Percentiles rank a stretch among this genome's conserved stretches.
Evolutionary conservation across 169 alveolate genomes (phyloP).

Genomic region (Cryptosporidium parvum): DNA sequence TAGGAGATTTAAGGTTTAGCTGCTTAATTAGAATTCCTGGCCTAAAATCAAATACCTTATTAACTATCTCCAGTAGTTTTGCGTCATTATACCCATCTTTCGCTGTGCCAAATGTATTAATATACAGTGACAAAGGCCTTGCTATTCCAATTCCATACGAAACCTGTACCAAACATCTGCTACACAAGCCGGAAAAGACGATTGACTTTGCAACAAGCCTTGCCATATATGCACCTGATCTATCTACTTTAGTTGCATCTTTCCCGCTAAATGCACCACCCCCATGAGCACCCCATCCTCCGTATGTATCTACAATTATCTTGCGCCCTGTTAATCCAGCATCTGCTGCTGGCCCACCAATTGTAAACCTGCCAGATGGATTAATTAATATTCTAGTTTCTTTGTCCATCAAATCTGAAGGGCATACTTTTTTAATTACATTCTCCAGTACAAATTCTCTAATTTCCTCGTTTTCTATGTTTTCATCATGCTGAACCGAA

Average conservation of each 20-base stretch:
- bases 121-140: constrained; percentile 96
- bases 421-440: constrained; percentile 94
- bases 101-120: constrained; percentile 95
- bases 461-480: constrained; percentile 85
- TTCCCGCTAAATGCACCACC: constrained; percentile 99
- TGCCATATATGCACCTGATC: constrained; percentile 99
- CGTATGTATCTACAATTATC: constrained; percentile 99
- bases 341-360: constrained; percentile 99
- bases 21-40: constrained; percentile 96
- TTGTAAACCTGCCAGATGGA: constrained; percentile 97
- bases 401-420: constrained; percentile 92
- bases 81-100: constrained; percentile 92
- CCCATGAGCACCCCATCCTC: constrained; percentile 99
- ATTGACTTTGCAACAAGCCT: constrained; percentile 98
- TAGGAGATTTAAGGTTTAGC: constrained; percentile 89
- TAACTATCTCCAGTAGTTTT: constrained; percentile 90
- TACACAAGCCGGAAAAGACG: constrained; percentile 94
- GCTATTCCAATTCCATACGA: constrained; percentile 98
- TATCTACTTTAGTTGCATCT: constrained; percentile 98
- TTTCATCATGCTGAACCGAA: constrained; percentile 91
- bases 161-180: constrained; percentile 95
- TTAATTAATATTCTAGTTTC: constrained; percentile 94
- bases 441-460: constrained; percentile 88
- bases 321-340: constrained; percentile 99
- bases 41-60: constrained; percentile 94